phyloP scores from a whole-genome alignment of 78 protist genomes.

The Isochrysis galbana region DNA sequence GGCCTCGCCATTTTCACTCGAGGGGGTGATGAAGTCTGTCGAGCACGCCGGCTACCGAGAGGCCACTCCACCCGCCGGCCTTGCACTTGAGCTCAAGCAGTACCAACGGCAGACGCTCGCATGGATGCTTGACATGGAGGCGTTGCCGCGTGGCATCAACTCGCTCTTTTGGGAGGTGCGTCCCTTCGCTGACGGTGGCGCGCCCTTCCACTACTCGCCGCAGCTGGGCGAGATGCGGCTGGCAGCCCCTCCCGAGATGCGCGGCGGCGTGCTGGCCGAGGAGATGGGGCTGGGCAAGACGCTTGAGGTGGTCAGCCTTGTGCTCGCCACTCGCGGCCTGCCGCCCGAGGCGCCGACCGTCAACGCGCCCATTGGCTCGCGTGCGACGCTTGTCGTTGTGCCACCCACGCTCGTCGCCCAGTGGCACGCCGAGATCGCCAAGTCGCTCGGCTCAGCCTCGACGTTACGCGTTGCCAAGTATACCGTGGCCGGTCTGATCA shows the following conservation, averaged over 20 bases:
- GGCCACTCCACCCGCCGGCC: neutral
- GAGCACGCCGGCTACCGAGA: neutral
- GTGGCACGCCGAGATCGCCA: neutral
- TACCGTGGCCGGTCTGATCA: neutral
- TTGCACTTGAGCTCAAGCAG: neutral
- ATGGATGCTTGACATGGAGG: neutral
- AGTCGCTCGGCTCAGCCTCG: neutral
- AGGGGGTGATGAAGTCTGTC: neutral
- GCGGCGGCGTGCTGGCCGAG: conserved; percentile 5
- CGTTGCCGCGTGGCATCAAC: neutral
- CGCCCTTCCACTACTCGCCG: neutral
- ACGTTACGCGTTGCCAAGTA: neutral
- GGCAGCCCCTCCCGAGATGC: neutral
- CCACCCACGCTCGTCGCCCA: neutral
- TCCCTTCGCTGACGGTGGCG: neutral
- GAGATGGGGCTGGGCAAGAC: conserved; percentile 37
- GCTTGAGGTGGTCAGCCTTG: neutral
- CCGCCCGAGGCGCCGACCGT: neutral
- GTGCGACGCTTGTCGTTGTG: neutral
- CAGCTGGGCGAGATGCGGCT: neutral
- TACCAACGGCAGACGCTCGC: conserved; percentile 21
- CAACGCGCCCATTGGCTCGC: neutral
- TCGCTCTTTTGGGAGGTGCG: neutral
- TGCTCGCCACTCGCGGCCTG: neutral
- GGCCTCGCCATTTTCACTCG: neutral